Base-by-base conservation (phyloP, 1,284 basidiomycete genomes). In the Cryptococcus sp. region DNA sequence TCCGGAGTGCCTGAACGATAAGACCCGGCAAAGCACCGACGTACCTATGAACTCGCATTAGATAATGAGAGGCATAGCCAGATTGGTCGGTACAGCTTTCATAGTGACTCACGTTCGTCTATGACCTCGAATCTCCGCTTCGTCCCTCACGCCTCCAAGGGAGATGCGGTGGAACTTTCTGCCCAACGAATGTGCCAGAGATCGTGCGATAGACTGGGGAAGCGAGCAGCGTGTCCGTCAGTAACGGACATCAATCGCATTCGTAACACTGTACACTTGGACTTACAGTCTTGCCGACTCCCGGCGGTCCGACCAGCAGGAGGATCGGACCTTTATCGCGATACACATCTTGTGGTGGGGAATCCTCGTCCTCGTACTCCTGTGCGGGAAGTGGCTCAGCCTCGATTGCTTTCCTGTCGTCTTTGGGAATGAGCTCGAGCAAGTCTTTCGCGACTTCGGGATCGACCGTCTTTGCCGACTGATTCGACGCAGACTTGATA, bases 61-160 rank as follows among this genome's bases (percentile, higher is more conserved):
- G 42, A n/a, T 6, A 13, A 2, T 35, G 10, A 2, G 10, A 8
- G 7, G 2, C 2, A 2, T 35, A 13, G 10, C 30, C 30, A 13
- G 2, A 35, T 2, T 35, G 30, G 13, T 35, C 2, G 2, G 7
- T 35, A 22, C 42, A 22, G 38, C n/a, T 15, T 19, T 15, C 20
- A 13, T 30, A 23, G 15, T 16, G 52, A 93, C 93, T 73, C 93
- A 97, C 38, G 95, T 99, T 70, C 95, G 82, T 66, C 95, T 82
- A 77, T 99, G 95, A 1, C 95, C 95, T 79, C 97, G 94, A 73
- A 99, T 97, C 83, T 98, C 95, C 47, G 95, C 95, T 5, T 97
- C 93, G 71, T 98, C 95, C 54, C 92, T 90, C 65, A 99, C 81
- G 7, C 95, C 93, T 62, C 95, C 95, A 4, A 98, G 93, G 15